Base-by-base conservation (phyloP, 2,329 filamentous ascomycete species). In the Dactylonectria estremocensis region DNA sequence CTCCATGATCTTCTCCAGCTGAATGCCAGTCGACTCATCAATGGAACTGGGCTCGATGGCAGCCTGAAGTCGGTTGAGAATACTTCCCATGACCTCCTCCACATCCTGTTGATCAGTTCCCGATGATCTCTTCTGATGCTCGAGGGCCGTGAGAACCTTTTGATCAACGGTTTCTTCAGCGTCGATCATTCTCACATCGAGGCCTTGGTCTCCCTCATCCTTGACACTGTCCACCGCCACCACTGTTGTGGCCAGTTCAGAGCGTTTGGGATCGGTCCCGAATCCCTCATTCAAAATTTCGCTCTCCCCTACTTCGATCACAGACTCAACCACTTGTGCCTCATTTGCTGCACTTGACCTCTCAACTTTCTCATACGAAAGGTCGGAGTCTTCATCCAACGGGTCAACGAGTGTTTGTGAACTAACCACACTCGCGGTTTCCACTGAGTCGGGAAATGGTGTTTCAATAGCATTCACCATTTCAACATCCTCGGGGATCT, bases 81-180 rank as follows among this genome's bases (percentile, higher is more conserved):
- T 93, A 75, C 95, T 96, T 66, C 94, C 94, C 83, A 98, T 95
- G 52, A 98, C 95, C 80, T 99, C 96, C 13, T 95, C 95, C 5
- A 98, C 95, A 81, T 99, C 96, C 81, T 99, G 95, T 77, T 99
- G 96, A 37, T 94, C 85, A 0, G 87, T 89, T 3, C 87, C 87
- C 10, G 84, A 85, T 35, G 81, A 82, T 75, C 83, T 70, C 61
- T 83, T 83, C 76, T 82, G 83, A 74, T 81, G 83, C 73, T 84
- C 85, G 28, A 84, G 82, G 5, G 81, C 85, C 62, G 76, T 82
- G 52, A 79, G 80, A 10, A 88, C 83, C 60, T 83, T 83, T 55
- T 85, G 77, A 22, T 88, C 84, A 13, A 88, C 73, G 3, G 82
- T 82, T 56, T 80, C 78, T n/a, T 76, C 77, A 3, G 59, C 71